These are phyloP conservation scores for Trichopus zeylanicus DNA, from an alignment of 116 monocot genomes.

Conservation along the genomic window DNA sequence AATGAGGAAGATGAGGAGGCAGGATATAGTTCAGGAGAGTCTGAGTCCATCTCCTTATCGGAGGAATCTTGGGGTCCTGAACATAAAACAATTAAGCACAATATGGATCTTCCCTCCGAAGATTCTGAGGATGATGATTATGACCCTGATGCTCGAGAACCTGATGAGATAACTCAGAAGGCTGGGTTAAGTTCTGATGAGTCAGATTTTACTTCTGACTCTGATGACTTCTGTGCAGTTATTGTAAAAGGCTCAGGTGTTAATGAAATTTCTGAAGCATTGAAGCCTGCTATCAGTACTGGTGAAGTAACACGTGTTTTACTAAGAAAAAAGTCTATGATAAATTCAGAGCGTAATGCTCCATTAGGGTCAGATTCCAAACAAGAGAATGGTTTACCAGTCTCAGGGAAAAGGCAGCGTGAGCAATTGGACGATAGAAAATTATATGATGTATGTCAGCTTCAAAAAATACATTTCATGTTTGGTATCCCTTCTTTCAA, in stretches of 20 bases:
- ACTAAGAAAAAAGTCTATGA: slow-evolving; percentile 1
- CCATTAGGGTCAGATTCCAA: slow-evolving; percentile 9
- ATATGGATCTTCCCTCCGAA: slow-evolving; percentile 64
- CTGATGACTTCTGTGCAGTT: slow-evolving; percentile 66
- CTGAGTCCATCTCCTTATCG: slow-evolving; percentile 40
- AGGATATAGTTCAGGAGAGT: slow-evolving; percentile 41
- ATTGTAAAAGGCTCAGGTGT: slow-evolving; percentile 21
- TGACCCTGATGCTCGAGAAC: slow-evolving; percentile 51
- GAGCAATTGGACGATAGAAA: slow-evolving; percentile 68
- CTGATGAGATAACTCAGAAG: slow-evolving; percentile 24
- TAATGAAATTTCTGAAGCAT: slow-evolving; percentile 24
- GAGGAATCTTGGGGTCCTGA: slow-evolving; percentile 27
- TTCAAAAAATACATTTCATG: neutral
- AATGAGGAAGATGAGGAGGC: slow-evolving; percentile 20
- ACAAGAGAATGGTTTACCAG: slow-evolving; percentile 14
- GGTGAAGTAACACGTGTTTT: slow-evolving; percentile 5
- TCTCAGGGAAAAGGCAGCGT: slow-evolving; percentile 33
- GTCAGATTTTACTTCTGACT: slow-evolving; percentile 91
- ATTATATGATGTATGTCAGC: slow-evolving; percentile 47
- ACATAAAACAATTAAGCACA: slow-evolving; percentile 14
- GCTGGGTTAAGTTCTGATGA: slow-evolving; percentile 46
- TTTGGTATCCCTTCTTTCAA: neutral
- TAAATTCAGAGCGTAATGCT: slow-evolving; percentile 18
- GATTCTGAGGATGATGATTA: slow-evolving; percentile 95
- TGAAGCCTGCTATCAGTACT: slow-evolving; percentile 9